Base-by-base conservation (phyloP, 345 rosid genomes). In the Trapa incisa region DNA sequence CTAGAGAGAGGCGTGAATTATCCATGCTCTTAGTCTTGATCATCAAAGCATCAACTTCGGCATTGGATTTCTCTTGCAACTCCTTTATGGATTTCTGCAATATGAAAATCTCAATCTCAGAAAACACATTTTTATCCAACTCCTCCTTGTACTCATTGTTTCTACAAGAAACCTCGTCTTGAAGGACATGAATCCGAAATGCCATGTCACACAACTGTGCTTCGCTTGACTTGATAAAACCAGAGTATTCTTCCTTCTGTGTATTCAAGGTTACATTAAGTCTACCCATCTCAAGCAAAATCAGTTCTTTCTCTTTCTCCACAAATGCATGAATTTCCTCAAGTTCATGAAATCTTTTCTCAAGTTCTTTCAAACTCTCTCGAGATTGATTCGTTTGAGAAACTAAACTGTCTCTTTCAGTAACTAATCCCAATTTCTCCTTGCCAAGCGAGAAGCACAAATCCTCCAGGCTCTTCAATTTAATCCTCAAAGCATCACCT, bases 141-240 rank as follows among this genome's bases (percentile, higher is more conserved):
- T 89, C 96, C 67, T 80, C 84, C 69, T 88, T 86, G 76, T 77
- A 80, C 67, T 78, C 90, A 75, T 84, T 81, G 82, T 80, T 85
- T 77, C 75, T 72, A 83, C 76, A 68, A 45, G 64, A 78, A 74
- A 68, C 75, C 71, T 87, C 93, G 70, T 84, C 84, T 72, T 81
- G 81, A 53, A 94, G 85, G 37, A 71, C 74, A 63, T 54, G 65
- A 71, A 91, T 82, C 76, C 72, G 84, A 70, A 82, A 80, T 74
- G 80, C 84, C 91, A 87, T 77, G 32, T 72, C 79, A 64, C 81
- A 81, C 67, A 85, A 64, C 71, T 43, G 84, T 66, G 70, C 70
- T 77, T 77, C 78, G 37, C 78, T 80, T 58, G 70, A 72, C 66
- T 74, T 70, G 67, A 79, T 84, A 76, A 82, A 78, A 70, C 61